phyloP scores from a whole-genome alignment of 352 stramenopile genomes.

The Phytophthora cactorum region DNA sequence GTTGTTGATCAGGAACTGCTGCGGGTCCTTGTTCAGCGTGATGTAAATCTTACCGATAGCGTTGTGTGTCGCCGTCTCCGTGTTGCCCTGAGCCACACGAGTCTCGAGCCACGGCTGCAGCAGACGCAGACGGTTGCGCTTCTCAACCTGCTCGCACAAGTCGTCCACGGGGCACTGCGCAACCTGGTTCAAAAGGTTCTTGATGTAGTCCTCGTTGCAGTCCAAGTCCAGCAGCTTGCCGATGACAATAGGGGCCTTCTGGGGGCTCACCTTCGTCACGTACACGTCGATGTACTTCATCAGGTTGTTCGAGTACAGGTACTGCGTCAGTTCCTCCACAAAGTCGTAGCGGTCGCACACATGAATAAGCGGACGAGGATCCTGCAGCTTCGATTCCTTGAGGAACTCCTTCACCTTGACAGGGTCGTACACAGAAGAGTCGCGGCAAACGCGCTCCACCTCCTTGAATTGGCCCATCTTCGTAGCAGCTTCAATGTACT shows the following conservation, averaged over 20 bases:
- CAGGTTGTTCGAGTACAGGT: conserved; percentile 99
- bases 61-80: conserved; percentile 99
- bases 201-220: conserved; percentile 99
- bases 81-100: conserved; percentile 98
- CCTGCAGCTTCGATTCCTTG: conserved; percentile 99
- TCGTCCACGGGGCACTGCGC: conserved; percentile 96
- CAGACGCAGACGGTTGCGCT: conserved; percentile 98
- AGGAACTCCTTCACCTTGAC: conserved; percentile 99
- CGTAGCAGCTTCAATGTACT: conserved; percentile 99
- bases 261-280: conserved; percentile 96
- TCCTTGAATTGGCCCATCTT: conserved; percentile 99
- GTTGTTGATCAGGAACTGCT: conserved; percentile 99
- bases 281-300: conserved; percentile 99
- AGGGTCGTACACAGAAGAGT: conserved; percentile 99
- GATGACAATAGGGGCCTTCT: conserved; percentile 99
- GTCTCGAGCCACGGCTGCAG: conserved; percentile 99
- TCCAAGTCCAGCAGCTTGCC: conserved; percentile 99
- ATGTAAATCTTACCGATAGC: conserved; percentile 99
- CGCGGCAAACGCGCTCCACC: conserved; percentile 98
- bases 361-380: conserved; percentile 99
- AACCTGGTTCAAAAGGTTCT: conserved; percentile 99
- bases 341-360: conserved; percentile 99
- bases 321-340: conserved; percentile 99
- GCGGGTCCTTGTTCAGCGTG: conserved; percentile 99
- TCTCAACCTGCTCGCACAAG: conserved; percentile 99